A percentile compares a stretch with the other conserved stretches of the same genome.
phyloP scores from a whole-genome alignment of 2,329 filamentous ascomycete species.

The Nothophoma quercina region DNA sequence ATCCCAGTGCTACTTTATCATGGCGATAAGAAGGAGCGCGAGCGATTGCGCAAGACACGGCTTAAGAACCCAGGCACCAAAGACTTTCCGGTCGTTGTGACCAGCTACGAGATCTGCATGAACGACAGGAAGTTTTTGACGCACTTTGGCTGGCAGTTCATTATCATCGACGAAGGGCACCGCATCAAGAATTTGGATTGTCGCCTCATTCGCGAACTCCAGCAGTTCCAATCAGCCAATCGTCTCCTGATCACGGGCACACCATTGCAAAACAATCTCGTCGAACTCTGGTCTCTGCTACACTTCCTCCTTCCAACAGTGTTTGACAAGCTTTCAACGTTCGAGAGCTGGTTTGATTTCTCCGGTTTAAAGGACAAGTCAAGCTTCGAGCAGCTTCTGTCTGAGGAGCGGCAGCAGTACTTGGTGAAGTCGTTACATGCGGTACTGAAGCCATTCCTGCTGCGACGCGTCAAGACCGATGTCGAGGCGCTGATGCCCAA shows the following conservation, averaged over 20 bases:
- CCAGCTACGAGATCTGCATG: constrained; percentile 95
- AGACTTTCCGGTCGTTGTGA: constrained; percentile 90
- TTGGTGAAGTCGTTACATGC: constrained; percentile 89
- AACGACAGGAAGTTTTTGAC: constrained; percentile 83
- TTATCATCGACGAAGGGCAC: constrained; percentile 97
- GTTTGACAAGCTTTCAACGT: constrained; percentile 91
- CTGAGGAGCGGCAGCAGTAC: constrained; percentile 78
- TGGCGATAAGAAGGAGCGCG: constrained; percentile 79
- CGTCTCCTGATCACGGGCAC: constrained; percentile 93
- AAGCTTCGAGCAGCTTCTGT: constrained; percentile 78
- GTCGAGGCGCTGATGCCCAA: constrained; percentile 91
- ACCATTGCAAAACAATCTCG: constrained; percentile 92
- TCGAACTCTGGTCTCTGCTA: constrained; percentile 91
- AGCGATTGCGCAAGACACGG: constrained; percentile 73
- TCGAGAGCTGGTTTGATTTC: constrained; percentile 97
- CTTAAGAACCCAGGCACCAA: constrained; percentile 74
- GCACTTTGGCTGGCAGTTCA: constrained; percentile 93
- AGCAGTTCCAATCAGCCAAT: constrained; percentile 89
- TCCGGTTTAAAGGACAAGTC: constrained; percentile 86
- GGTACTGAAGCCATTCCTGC: constrained; percentile 87
- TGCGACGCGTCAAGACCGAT: constrained; percentile 90
- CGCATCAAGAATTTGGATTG: constrained; percentile 97
- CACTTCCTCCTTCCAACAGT: constrained; percentile 93
- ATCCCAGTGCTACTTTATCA: constrained; percentile 94
- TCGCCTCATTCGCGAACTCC: constrained; percentile 85